Evolutionary conservation across 495 filamentous ascomycete genomes (phyloP).

Genomic region (Penicillium parvum): DNA sequence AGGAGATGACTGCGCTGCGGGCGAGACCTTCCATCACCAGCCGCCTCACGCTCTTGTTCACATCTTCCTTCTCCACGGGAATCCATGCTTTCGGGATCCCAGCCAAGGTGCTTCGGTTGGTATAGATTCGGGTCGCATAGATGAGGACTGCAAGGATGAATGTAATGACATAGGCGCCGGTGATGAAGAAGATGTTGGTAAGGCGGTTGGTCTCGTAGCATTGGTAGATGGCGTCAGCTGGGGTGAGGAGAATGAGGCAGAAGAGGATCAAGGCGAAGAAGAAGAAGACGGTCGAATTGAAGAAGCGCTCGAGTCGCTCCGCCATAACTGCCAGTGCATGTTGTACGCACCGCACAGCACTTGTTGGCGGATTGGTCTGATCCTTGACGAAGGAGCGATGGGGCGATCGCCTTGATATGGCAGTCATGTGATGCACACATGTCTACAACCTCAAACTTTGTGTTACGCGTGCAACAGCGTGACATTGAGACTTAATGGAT

Average conservation of each 20-base stretch:
- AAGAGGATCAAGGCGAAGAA: slow-evolving; percentile 69
- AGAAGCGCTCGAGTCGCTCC: slow-evolving; percentile 64
- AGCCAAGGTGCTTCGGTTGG: slow-evolving; percentile 69
- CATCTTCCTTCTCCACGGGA: slow-evolving; percentile 69
- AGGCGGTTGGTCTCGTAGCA: slow-evolving; percentile 57
- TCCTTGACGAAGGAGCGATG: neutral
- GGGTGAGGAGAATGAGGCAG: slow-evolving; percentile 72
- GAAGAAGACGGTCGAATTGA: slow-evolving; percentile 78
- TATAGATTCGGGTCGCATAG: slow-evolving; percentile 84
- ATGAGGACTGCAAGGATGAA: slow-evolving; percentile 67
- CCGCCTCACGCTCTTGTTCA: slow-evolving; percentile 65
- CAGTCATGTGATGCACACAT: neutral
- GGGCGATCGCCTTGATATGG: neutral
- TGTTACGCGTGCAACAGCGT: too few relatives aligned
- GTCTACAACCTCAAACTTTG: too few relatives aligned
- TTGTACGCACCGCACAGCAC: slow-evolving; percentile 12
- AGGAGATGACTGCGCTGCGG: slow-evolving; percentile 76
- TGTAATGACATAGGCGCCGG: slow-evolving; percentile 71
- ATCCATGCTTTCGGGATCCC: slow-evolving; percentile 82
- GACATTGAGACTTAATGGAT: too few relatives aligned
- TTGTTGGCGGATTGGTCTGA: slow-evolving; percentile 1
- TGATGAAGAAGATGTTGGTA: slow-evolving; percentile 82
- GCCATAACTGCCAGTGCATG: slow-evolving; percentile 36
- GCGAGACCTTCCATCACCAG: slow-evolving; percentile 68
- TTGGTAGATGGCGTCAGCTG: slow-evolving; percentile 79